Base-by-base conservation (phyloP, 139 green algal species). In the Pleodorina starrii region DNA sequence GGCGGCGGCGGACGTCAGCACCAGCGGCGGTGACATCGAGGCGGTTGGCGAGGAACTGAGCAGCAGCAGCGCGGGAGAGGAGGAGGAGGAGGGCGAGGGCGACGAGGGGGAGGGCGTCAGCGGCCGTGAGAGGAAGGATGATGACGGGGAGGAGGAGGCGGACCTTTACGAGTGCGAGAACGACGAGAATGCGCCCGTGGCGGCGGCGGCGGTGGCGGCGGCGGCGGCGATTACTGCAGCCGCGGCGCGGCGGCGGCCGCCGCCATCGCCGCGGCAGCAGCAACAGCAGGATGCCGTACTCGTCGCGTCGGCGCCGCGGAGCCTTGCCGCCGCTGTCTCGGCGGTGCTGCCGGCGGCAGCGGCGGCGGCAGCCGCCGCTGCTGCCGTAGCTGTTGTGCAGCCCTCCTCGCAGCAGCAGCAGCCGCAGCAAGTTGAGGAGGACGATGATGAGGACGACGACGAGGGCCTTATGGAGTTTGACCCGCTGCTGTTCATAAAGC, bases 401-500 rank as follows among this genome's bases (percentile, higher is more conserved):
- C 29, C 23, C 32, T 40, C 29, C 42, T 32, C 38, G 54, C 36
- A 2, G 74, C 57, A 11, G 27, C 10, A 42, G 27, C 27, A 66
- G 69, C 36, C 82, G 79, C 66, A 25, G n/a, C 44, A 81, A 25
- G 81, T 74, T 17, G 38, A 76, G n/a, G 81, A 89, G 46, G 86
- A 75, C 1, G 77, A 88, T 4, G 78, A 59, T 6, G 81, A 78
- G n/a, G 81, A 78, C 1, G 82, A 89, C 1, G 83, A 89, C 9
- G 68, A 75, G 32, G 68, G n/a, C 5, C 63, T 82, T 2, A 6
- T 89, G 48, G 83, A 93, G 10, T 93, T 93, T 36, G 91, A 93
- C 73, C 91, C 91, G 51, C 79, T 93, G 44, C 25, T 90, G 9
- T 93, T 93, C 79, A 93, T 93, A 36, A 91, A 91, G 69, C 73